Evolutionary conservation across 495 filamentous ascomycete species (phyloP).

Genomic region (Sordaria brevicollis): DNA sequence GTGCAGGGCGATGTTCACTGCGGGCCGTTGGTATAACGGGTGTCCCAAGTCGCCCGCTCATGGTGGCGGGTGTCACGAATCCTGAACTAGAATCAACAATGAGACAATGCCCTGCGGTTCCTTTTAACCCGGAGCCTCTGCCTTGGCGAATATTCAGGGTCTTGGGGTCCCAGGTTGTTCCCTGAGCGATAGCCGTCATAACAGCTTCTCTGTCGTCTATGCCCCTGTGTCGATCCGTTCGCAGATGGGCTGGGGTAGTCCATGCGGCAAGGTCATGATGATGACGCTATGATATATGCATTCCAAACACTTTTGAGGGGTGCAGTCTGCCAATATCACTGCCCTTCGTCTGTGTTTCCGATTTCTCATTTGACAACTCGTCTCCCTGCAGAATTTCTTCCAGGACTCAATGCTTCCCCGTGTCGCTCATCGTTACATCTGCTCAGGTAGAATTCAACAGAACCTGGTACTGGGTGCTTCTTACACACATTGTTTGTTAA

Average conservation of each 20-base stretch:
- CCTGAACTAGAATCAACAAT: too few relatives aligned
- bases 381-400: neutral
- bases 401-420: neutral
- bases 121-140: neutral
- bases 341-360: neutral
- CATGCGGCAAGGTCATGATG: neutral
- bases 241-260: neutral
- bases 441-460: neutral
- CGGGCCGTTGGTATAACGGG: neutral
- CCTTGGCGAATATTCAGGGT: neutral
- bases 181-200: neutral
- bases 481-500: neutral
- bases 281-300: neutral
- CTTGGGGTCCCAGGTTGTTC: neutral
- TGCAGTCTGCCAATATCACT: too few relatives aligned
- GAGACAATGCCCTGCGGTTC: neutral
- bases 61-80: neutral
- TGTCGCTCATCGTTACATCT: neutral
- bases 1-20: neutral
- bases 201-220: neutral
- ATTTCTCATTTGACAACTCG: neutral
- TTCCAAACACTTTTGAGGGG: neutral
- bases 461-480: neutral
- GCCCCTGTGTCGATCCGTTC: neutral
- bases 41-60: neutral